These are phyloP conservation scores for Xerophyta viscosa DNA, from an alignment of 106 monocot genomes.

Conservation along the genomic window DNA sequence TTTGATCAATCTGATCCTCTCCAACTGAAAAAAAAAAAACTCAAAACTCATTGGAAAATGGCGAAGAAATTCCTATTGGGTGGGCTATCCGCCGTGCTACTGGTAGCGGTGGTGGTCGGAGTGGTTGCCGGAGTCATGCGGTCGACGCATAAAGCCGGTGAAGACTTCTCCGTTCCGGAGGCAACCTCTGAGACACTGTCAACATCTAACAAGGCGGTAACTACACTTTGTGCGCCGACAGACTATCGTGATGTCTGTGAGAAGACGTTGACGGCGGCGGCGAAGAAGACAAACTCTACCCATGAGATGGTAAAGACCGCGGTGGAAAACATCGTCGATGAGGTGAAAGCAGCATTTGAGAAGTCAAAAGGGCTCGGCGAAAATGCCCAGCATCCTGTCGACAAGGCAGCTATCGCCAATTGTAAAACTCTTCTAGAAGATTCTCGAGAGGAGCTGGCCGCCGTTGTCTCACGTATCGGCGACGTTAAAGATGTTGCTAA, in stretches of 20 bases:
- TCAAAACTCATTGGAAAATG: constrained; percentile 12
- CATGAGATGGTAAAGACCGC: constrained; percentile 8
- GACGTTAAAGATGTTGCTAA: constrained; percentile 10
- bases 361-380: constrained; percentile 7
- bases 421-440: constrained; percentile 41
- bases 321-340: constrained; percentile 9
- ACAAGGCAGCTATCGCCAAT: constrained; percentile 27
- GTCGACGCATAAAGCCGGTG: constrained; percentile 3
- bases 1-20: too few species aligned
- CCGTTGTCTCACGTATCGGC: constrained; percentile 6
- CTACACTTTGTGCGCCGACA: constrained; percentile 23
- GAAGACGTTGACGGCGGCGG: constrained; percentile 6
- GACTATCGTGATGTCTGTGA: constrained; percentile 20
- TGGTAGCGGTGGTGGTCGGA: constrained; percentile 29
- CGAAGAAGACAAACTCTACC: constrained; percentile 10
- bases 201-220: constrained; percentile 8
- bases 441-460: constrained; percentile 26
- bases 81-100: constrained; percentile 20
- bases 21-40: too few species aligned
- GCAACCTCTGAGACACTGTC: not conserved
- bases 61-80: constrained; percentile 29
- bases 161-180: not conserved
- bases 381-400: constrained; percentile 1
- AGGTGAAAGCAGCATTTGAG: constrained; percentile 5
- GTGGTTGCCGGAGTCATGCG: constrained; percentile 20